These are phyloP conservation scores for Amanita phalloides DNA, from an alignment of 768 basidiomycete species.

Conservation along the genomic window DNA sequence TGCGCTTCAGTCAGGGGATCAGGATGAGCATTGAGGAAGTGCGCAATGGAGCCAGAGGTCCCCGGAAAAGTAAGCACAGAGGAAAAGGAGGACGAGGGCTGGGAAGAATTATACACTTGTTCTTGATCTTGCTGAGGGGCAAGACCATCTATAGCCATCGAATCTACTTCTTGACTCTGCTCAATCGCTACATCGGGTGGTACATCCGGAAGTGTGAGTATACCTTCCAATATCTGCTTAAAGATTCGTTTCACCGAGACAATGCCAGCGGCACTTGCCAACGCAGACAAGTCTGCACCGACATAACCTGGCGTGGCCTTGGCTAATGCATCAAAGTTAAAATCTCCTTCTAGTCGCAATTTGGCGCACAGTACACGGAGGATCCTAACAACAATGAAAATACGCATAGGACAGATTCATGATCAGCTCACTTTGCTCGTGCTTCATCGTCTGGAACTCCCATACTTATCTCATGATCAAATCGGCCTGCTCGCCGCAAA, in stretches of 20 bases:
- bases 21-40: slow-evolving; percentile 85
- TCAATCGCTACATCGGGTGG: slow-evolving; percentile 9
- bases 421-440: slow-evolving; percentile 63
- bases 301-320: slow-evolving; percentile 97
- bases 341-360: slow-evolving; percentile 77
- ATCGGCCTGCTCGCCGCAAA: slow-evolving; percentile 84
- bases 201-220: slow-evolving; percentile 40
- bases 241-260: slow-evolving; percentile 97
- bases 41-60: slow-evolving; percentile 63
- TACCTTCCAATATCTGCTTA: slow-evolving; percentile 60
- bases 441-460: slow-evolving; percentile 91
- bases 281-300: slow-evolving; percentile 84
- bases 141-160: slow-evolving; percentile 33
- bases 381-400: slow-evolving; percentile 47
- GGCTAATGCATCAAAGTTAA: slow-evolving; percentile 77
- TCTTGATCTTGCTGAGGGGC: slow-evolving; percentile 6
- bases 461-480: slow-evolving; percentile 98
- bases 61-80: slow-evolving; percentile 14
- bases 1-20: slow-evolving; percentile 66
- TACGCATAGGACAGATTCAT: background rate
- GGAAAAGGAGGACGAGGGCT: slow-evolving; percentile 10
- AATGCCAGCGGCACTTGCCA: slow-evolving; percentile 90
- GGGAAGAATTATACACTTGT: slow-evolving; percentile 3
- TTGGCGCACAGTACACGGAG: slow-evolving; percentile 77
- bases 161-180: slow-evolving; percentile 20